Conservation (phyloP, 2,329 filamentous ascomycete species). For the Cytospora leucostoma region DNA sequence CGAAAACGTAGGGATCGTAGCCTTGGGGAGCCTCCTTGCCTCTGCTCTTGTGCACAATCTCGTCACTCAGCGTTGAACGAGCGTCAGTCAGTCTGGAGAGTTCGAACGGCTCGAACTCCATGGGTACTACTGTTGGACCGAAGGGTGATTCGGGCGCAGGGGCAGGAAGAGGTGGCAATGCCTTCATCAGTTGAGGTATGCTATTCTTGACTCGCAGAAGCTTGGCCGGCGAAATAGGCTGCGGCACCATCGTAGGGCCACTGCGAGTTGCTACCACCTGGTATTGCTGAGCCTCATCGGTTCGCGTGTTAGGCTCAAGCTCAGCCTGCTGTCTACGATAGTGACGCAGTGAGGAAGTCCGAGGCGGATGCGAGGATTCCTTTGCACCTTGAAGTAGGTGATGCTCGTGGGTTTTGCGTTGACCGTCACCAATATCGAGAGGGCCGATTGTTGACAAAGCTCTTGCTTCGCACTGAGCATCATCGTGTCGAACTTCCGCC, state of each 20-base stretch:
- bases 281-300: conserved; percentile 20
- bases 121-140: conserved; percentile 16
- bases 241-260: conserved; percentile 45
- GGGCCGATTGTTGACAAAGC: not conserved
- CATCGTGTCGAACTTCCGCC: not conserved
- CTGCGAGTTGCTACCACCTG: conserved; percentile 25
- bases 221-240: conserved; percentile 49
- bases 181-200: conserved; percentile 55
- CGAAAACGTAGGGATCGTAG: conserved; percentile 22
- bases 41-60: not conserved
- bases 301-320: conserved; percentile 10
- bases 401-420: not conserved
- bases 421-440: not conserved
- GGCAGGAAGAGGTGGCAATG: conserved; percentile 48
- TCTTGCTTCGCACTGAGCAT: not conserved
- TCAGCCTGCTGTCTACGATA: conserved; percentile 15
- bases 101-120: conserved; percentile 24
- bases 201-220: conserved; percentile 51
- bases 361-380: conserved; percentile 16
- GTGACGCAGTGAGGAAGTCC: conserved; percentile 21
- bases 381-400: not conserved
- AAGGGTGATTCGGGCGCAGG: conserved; percentile 20
- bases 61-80: conserved; percentile 19
- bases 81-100: conserved; percentile 25
- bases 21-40: conserved; percentile 11